phyloP scores from a whole-genome alignment of 345 rosid genomes.

The Tarenaya hassleriana region DNA sequence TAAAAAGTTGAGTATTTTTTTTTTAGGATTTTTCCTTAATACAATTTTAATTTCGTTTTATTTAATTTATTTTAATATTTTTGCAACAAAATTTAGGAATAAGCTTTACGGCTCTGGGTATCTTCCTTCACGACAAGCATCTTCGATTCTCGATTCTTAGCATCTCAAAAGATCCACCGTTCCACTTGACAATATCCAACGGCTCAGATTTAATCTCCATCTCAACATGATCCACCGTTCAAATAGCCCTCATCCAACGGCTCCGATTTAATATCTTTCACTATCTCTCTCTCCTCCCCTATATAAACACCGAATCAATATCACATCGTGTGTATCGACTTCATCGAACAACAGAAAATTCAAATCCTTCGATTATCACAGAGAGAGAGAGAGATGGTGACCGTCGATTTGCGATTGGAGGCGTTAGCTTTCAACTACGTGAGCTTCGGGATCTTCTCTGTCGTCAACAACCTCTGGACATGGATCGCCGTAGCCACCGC shows the following conservation, averaged over 20 bases:
- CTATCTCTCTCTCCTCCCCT: conserved; percentile 7
- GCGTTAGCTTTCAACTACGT: conserved; percentile 20
- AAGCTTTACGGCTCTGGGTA: background rate
- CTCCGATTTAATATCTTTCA: conserved; percentile 6
- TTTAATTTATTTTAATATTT: too few species aligned
- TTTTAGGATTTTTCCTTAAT: too few species aligned
- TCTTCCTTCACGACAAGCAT: conserved; percentile 22
- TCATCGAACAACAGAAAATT: background rate
- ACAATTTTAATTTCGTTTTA: too few species aligned
- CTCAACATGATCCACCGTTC: conserved; percentile 18
- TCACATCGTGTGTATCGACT: too few species aligned
- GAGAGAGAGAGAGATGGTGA: conserved; percentile 24
- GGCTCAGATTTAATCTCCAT: conserved; percentile 20
- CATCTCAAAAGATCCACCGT: conserved; percentile 28
- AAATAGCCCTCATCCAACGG: conserved; percentile 15
- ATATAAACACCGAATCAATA: conserved; percentile 8
- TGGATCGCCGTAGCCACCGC: conserved; percentile 35
- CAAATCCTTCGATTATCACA: background rate
- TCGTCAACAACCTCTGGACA: conserved; percentile 29
- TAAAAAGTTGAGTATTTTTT: too few species aligned
- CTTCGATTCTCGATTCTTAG: conserved; percentile 24
- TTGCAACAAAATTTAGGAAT: too few species aligned
- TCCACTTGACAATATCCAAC: conserved; percentile 25
- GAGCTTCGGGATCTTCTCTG: conserved; percentile 13
- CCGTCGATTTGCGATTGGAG: conserved; percentile 29